Conservation (phyloP, 2,329 filamentous ascomycete genomes). For the Dryadomyces sulphureus region DNA sequence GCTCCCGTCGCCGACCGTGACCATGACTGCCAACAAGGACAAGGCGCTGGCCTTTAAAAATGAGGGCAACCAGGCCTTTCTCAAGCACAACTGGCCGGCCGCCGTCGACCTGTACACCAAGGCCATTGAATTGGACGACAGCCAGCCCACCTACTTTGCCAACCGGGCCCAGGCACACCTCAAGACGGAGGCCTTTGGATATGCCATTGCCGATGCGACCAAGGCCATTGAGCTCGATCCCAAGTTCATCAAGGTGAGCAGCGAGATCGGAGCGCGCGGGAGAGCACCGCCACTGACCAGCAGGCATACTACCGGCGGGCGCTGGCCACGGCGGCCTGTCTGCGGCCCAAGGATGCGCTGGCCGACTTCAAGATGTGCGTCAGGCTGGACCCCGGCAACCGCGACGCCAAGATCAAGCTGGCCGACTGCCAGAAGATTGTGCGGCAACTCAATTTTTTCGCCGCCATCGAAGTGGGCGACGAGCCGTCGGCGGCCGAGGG, state of each 20-base stretch:
- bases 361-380: slow-evolving; percentile 87
- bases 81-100: slow-evolving; percentile 67
- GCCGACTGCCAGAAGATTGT: slow-evolving; percentile 92
- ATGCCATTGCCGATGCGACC: slow-evolving; percentile 78
- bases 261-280: too few species aligned
- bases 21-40: slow-evolving; percentile 28
- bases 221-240: slow-evolving; percentile 85
- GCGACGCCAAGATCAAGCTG: slow-evolving; percentile 79
- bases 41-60: slow-evolving; percentile 78
- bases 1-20: neutral
- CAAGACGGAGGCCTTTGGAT: slow-evolving; percentile 89
- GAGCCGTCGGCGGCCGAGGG: slow-evolving; percentile 86
- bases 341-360: slow-evolving; percentile 75
- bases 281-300: neutral
- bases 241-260: slow-evolving; percentile 65
- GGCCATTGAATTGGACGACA: slow-evolving; percentile 70
- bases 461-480: slow-evolving; percentile 85
- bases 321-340: slow-evolving; percentile 78
- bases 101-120: slow-evolving; percentile 76
- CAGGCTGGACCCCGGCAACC: slow-evolving; percentile 73
- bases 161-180: slow-evolving; percentile 95
- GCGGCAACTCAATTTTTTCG: slow-evolving; percentile 81
- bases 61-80: slow-evolving; percentile 88
- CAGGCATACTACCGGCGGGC: slow-evolving; percentile 92
- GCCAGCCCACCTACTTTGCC: slow-evolving; percentile 80